These are phyloP conservation scores for Dunaliella salina DNA, from an alignment of 163 green algal genomes.

Conservation along the genomic window DNA sequence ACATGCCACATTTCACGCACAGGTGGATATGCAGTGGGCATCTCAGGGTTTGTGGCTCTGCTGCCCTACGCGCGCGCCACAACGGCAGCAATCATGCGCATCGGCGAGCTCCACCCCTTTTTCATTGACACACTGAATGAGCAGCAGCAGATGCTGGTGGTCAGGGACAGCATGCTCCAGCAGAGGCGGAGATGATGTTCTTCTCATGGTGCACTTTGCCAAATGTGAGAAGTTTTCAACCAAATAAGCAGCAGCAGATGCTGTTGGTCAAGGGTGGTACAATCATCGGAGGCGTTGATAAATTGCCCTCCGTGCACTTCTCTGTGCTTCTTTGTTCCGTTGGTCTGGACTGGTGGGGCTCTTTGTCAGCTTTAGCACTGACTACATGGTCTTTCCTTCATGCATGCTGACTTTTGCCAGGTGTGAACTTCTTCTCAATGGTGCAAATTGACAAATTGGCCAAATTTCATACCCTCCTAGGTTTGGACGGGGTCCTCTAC, in stretches of 20 bases:
- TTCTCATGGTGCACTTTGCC: background rate
- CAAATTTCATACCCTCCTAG: no score
- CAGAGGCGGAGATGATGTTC: background rate
- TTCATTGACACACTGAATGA: slow-evolving; percentile 18
- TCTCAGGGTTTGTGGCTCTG: slow-evolving; percentile 56
- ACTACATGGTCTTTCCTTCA: no score
- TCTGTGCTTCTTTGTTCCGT: background rate
- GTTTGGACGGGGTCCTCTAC: no score
- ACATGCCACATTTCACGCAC: background rate
- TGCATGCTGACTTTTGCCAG: no score
- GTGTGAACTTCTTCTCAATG: no score
- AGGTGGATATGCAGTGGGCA: slow-evolving; percentile 55
- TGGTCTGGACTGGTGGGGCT: background rate
- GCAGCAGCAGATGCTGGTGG: background rate
- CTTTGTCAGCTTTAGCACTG: no score
- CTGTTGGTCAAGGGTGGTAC: background rate
- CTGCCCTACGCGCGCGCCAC: slow-evolving; percentile 34
- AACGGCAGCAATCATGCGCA: slow-evolving; percentile 7
- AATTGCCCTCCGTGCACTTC: background rate
- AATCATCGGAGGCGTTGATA: background rate
- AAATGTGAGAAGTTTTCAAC: no score
- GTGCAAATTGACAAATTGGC: no score
- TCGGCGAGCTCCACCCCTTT: slow-evolving; percentile 36
- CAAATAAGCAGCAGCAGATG: no score
- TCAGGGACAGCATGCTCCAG: background rate